Evolutionary conservation across 1,284 basidiomycete species (phyloP).

Genomic region (Malassezia cuniculi): DNA sequence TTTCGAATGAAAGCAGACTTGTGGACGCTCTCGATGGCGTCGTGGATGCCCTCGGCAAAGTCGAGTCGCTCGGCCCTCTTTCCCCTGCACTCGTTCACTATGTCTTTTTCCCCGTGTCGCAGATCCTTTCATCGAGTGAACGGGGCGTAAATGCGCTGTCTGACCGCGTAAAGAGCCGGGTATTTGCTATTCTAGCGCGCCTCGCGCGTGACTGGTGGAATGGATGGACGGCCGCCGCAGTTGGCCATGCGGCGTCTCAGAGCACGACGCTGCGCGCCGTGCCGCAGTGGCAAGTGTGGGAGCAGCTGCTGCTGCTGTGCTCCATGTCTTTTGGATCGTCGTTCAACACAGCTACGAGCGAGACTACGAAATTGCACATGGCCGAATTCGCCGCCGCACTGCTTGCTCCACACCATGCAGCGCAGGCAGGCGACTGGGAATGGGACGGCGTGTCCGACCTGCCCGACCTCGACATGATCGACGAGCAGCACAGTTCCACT

Average conservation of each 20-base stretch:
- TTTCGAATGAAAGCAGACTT: too few relatives aligned
- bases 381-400: conserved; percentile 18
- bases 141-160: conserved; percentile 19
- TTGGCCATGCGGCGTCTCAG: neutral
- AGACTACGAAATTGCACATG: conserved; percentile 19
- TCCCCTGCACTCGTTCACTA: conserved; percentile 28
- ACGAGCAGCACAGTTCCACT: neutral
- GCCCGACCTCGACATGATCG: conserved; percentile 24
- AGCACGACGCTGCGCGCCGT: neutral
- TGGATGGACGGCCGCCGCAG: conserved; percentile 13
- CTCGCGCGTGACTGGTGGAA: conserved; percentile 34
- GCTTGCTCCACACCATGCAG: conserved; percentile 16
- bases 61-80: conserved; percentile 3
- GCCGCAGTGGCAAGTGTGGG: conserved; percentile 26
- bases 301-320: conserved; percentile 34
- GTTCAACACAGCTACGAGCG: conserved; percentile 1
- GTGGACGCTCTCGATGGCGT: neutral
- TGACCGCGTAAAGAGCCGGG: conserved; percentile 16
- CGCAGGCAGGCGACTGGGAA: conserved; percentile 21
- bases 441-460: conserved; percentile 41
- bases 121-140: conserved; percentile 22
- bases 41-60: neutral
- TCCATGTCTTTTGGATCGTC: conserved; percentile 15
- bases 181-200: conserved; percentile 17
- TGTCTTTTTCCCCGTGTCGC: conserved; percentile 36